Base-by-base conservation (phyloP, 2,329 filamentous ascomycete genomes). In the Fusarium nodosum region DNA sequence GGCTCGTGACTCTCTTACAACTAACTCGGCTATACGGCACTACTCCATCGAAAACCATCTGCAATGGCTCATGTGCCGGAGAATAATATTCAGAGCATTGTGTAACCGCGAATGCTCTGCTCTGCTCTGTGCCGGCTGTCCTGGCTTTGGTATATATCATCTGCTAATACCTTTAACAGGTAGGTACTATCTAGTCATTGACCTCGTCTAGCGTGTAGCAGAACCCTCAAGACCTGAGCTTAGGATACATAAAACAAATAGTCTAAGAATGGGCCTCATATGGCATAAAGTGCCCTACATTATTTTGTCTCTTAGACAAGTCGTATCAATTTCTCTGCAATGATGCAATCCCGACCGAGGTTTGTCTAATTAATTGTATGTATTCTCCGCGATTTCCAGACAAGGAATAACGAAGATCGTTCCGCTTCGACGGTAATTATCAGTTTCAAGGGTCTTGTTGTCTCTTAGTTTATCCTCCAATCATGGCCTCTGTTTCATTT, bases 381-480 rank as follows among this genome's bases (percentile, higher is more conserved):
- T 38, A 38, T n/a, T 38, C 36, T 38, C 36, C 36, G 36, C n/a
- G n/a, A 39, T 39, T 39, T 13, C 36, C 36, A 39, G 36, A 39
- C 13, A 39, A n/a, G 12, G 22, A 39, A 39, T n/a, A 20, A 39
- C 16, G 7, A 20, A 13, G 10, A 20, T 12, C 7, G n/a, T 39
- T 39, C 36, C 36, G 36, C 36, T 20, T 12, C 8, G 7, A 39
- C 36, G 36, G 36, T 39, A 39, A 39, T 22, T 39, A 39, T 39
- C 36, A 39, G 36, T 39, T 39, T 39, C 36, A 39, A 39, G 36
- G 36, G 36, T 39, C 11, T 36, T 39, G 54, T 38, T 50, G 58
- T 38, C 26, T 7, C 16, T 24, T 30, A 31, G 67, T 75, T 74
- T 74, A 60, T 75, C 72, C 72, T 72, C 72, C 72, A 74, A 75